Evolutionary conservation across 2,329 filamentous ascomycete species (phyloP), one percentile per base, ranked within the genome.

Genomic region (Hysterium pulicare): DNA sequence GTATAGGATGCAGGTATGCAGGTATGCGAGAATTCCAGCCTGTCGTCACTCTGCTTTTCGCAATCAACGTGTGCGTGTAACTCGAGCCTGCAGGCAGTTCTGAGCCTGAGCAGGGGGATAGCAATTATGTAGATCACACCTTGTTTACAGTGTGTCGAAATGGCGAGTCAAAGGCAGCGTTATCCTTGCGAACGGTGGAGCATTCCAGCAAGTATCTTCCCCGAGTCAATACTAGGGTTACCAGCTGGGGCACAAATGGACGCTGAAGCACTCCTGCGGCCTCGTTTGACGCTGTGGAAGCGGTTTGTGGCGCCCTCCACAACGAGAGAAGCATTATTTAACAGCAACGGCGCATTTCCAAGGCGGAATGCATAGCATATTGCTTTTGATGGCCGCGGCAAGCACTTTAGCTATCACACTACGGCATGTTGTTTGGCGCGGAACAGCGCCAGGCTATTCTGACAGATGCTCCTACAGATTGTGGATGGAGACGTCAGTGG

Each of bases 81-180:
- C 48, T 46, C 37, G 43, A 46, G 47, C 41, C 41, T 45, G 42
- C 48, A 51, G 45, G 48, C 49, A 51, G 28, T 43, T 32, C 35
- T 46, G 42, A 49, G 45, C 40, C 42, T 52, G 55, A 48, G 52
- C 58, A 55, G 50, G 55, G 58, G 53, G 54, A 49, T 49, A 45
- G 58, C 56, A 61, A 57, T 58, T 61, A 65, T 51, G 50, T 52
- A 55, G 50, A 56, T 59, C 56, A 52, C 41, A 32, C 44, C 46
- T 35, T 48, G 47, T 53, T 46, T 49, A 45, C 51, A 53, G 26
- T 22, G 34, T 50, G 50, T 52, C 48, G 54, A 49, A 40, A 50
- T 50, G 49, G 48, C 45, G 49, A 54, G 57, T 53, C 50, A 50
- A 38, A 46, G 50, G 54, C 57, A 54, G 47, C 53, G 45, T 41